Evolutionary conservation across 495 filamentous ascomycete genomes (phyloP), one percentile per base, ranked within the genome.

Genomic region (Xylaria telfairii): DNA sequence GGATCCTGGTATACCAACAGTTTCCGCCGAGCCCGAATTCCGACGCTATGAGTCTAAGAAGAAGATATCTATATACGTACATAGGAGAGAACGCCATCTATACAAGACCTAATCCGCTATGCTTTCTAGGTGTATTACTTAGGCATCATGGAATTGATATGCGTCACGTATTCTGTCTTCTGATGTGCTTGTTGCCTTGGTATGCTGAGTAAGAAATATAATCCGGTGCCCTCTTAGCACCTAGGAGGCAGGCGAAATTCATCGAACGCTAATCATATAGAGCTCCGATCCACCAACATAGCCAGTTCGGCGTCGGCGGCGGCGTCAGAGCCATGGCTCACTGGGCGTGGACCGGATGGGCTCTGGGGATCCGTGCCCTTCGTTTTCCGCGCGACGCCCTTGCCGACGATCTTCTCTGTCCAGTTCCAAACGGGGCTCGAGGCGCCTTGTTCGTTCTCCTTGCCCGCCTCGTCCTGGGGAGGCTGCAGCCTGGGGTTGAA

Each of bases 331-430:
- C 17, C 15, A n/a, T 34, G n/a, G 34, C 24, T 69, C 6, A 3
- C 47, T 8, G 47, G 47, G 32, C 39, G 12, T 8, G 68, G 28
- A 32, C 24, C n/a, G 26, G 41, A 32, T 44, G 69, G 51, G 44
- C 53, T 71, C 34, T 71, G 69, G 37, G 63, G 17, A 10, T 24
- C 53, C 34, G 21, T 30, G 7, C 5, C 41, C 54, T 72, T 75
- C 57, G 47, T 65, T 42, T 59, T 74, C 65, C 71, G 74, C 30
- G 66, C 54, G 49, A 78, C 79, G n/a, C 83, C 81, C 69, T 83
- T 86, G 0, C 87, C 87, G 0, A 84, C 86, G 71, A 89, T 87
- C 69, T 85, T 86, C 73, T 89, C 85, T 2, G 85, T 84, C 87
- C 87, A 89, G 75, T 85, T 88, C 87, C 86, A 88, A 4, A 76